Evolutionary conservation across 164 flowering plant species (phyloP).

Genomic region (Magnolia sinica): DNA sequence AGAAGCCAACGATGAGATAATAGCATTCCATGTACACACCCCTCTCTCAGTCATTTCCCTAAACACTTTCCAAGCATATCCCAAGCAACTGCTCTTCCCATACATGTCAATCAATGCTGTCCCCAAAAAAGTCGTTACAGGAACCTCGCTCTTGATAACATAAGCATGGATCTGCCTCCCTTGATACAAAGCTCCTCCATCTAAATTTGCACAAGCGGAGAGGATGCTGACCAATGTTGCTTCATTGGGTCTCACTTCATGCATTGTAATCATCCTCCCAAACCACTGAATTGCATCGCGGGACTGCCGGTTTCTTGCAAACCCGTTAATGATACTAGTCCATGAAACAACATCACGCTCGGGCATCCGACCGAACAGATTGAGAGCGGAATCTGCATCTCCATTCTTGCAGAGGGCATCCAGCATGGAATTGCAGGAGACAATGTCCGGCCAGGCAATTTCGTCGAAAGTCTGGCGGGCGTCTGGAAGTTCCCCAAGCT

Average conservation of each 20-base stretch:
- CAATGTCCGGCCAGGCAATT: conserved; percentile 52
- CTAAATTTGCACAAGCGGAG: conserved; percentile 52
- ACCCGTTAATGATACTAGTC: conserved; percentile 73
- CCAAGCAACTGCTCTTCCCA: conserved; percentile 57
- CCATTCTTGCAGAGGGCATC: conserved; percentile 57
- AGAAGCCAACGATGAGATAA: conserved; percentile 58
- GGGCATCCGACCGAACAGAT: conserved; percentile 47
- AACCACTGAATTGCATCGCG: conserved; percentile 49
- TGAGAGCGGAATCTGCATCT: conserved; percentile 51
- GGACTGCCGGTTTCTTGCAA: conserved; percentile 36
- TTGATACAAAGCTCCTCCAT: conserved; percentile 31
- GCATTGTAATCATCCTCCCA: conserved; percentile 41
- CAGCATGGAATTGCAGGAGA: conserved; percentile 60
- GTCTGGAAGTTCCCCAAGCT: conserved; percentile 27
- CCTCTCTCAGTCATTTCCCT: conserved; percentile 32
- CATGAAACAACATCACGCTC: conserved; percentile 65
- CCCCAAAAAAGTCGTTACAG: conserved; percentile 39
- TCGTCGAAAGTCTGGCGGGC: conserved; percentile 61
- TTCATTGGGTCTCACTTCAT: conserved; percentile 54
- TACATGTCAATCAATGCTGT: conserved; percentile 67
- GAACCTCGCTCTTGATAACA: conserved; percentile 35
- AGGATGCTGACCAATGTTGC: conserved; percentile 73
- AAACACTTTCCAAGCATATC: conserved; percentile 39
- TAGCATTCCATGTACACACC: conserved; percentile 77
- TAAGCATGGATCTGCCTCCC: conserved; percentile 76